These are phyloP conservation scores for Kwoniella shivajii DNA, from an alignment of 1,284 basidiomycete species.

Conservation along the genomic window DNA sequence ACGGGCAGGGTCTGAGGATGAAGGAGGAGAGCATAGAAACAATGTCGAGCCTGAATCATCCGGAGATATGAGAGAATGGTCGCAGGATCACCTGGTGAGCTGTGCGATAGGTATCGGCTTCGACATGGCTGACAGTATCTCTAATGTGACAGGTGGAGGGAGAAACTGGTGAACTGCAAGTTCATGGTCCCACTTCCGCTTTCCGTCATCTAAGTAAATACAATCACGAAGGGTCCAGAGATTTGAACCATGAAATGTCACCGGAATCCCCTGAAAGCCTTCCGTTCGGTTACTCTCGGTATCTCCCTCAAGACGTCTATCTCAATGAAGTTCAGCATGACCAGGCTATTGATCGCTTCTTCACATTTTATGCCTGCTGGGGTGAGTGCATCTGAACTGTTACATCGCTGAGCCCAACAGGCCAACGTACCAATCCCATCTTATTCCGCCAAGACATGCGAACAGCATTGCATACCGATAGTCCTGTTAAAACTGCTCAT, in stretches of 20 bases:
- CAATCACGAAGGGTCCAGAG: constrained; percentile 5
- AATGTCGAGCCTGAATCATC: background rate
- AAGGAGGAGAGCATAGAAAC: background rate
- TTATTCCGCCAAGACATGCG: constrained; percentile 29
- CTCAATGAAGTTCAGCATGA: constrained; percentile 32
- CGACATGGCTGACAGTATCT: background rate
- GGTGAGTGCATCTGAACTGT: constrained; percentile 19
- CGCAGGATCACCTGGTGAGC: constrained; percentile 25
- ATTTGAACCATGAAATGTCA: constrained; percentile 4
- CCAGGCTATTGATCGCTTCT: constrained; percentile 28
- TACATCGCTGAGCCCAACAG: constrained; percentile 9
- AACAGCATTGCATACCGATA: constrained; percentile 13
- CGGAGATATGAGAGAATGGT: constrained; percentile 19
- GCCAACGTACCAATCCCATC: constrained; percentile 27
- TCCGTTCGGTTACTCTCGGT: constrained; percentile 20
- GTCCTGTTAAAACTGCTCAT: constrained; percentile 58
- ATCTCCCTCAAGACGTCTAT: constrained; percentile 25
- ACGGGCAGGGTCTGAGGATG: background rate
- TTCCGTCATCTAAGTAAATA: constrained; percentile 32
- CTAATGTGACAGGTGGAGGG: constrained; percentile 35
- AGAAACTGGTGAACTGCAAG: constrained; percentile 31
- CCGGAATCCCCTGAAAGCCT: constrained; percentile 5
- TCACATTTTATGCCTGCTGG: constrained; percentile 34
- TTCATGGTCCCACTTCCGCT: constrained; percentile 35
- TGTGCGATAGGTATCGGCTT: background rate